Base-by-base conservation (phyloP, 169 alveolate genomes). In the Plasmodium coatneyi region DNA sequence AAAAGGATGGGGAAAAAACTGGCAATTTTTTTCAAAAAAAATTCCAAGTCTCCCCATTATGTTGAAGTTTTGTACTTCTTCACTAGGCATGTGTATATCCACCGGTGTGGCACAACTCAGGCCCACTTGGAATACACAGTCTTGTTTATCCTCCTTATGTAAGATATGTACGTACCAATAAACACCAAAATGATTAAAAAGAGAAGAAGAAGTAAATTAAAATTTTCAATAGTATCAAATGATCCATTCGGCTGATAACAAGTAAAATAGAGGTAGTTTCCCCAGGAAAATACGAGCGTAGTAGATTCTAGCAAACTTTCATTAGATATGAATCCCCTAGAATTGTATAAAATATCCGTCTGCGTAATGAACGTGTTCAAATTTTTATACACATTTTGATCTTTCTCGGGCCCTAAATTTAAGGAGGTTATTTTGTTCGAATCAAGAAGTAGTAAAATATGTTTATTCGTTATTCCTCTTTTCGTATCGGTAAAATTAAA, bases 401-500 rank as follows among this genome's bases (percentile, higher is more conserved):
- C 70, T 60, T 89, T 52, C 19, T 89, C 94, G 10, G 71, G n/a
- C 19, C 34, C 52, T 36, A 89, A n/a, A 89, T 60, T 36, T 32
- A 89, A 14, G 28, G 71, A 22, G 32, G 94, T 56, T 54, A 89
- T 89, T 79, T 79, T 89, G 71, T 89, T 79, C 80, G 94, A 78
- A 46, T 89, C 89, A 78, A 89, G 52, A 43, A 89, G 81, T 28
- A 89, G 87, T 49, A 89, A 89, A 56, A 89, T 25, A 71, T 89
- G 94, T 36, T 89, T 89, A 89, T 89, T 89, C 7, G 94, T 89
- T 34, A 89, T 89, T 56, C 94, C 94, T 56, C 89, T 89, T 66
- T 89, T 89, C 36, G 94, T 89, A 79, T 89, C 94, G n/a, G 94
- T 89, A 89, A 89, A 89, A 56, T 78, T 78, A 79, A 89, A 89